Evolutionary conservation across 1,284 basidiomycete genomes (phyloP).

Genomic region (Hymenochaete sp.): DNA sequence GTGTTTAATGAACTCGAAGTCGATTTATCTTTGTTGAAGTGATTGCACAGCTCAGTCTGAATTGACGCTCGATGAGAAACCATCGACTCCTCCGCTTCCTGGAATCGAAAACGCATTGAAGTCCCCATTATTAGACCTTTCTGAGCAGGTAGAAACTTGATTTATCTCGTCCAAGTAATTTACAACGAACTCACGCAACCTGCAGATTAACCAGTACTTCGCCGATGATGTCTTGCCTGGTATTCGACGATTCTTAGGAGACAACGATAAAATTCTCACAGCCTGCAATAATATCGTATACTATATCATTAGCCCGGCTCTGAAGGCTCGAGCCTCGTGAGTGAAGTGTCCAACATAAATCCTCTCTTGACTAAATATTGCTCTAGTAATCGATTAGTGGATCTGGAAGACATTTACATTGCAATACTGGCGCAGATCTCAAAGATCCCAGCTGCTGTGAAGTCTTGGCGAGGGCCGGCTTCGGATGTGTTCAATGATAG

Average conservation of each 20-base stretch:
- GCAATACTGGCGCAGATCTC: slow-evolving; percentile 73
- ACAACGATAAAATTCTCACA: slow-evolving; percentile 74
- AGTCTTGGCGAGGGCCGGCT: slow-evolving; percentile 79
- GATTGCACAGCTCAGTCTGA: slow-evolving; percentile 13
- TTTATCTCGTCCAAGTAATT: neutral
- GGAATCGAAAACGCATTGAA: slow-evolving; percentile 2
- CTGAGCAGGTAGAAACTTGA: slow-evolving; percentile 4
- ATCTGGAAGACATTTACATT: slow-evolving; percentile 59
- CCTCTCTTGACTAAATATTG: slow-evolving; percentile 7
- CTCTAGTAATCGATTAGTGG: slow-evolving; percentile 45
- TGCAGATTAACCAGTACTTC: slow-evolving; percentile 69
- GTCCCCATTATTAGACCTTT: neutral
- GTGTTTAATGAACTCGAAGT: neutral
- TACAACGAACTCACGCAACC: slow-evolving; percentile 6
- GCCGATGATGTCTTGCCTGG: slow-evolving; percentile 65
- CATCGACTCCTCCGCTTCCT: neutral
- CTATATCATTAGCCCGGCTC: slow-evolving; percentile 74
- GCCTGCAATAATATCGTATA: slow-evolving; percentile 81
- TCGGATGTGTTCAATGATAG: slow-evolving; percentile 79
- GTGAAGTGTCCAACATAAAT: slow-evolving; percentile 7
- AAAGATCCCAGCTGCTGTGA: slow-evolving; percentile 68
- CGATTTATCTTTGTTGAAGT: neutral
- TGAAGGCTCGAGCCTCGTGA: slow-evolving; percentile 66
- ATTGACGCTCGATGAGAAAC: slow-evolving; percentile 15
- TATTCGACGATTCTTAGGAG: slow-evolving; percentile 73